Percentiles rank a stretch among this genome's conserved stretches.
phyloP scores from a whole-genome alignment of 2,329 filamentous ascomycete species.

The Hypomyces rosellus region DNA sequence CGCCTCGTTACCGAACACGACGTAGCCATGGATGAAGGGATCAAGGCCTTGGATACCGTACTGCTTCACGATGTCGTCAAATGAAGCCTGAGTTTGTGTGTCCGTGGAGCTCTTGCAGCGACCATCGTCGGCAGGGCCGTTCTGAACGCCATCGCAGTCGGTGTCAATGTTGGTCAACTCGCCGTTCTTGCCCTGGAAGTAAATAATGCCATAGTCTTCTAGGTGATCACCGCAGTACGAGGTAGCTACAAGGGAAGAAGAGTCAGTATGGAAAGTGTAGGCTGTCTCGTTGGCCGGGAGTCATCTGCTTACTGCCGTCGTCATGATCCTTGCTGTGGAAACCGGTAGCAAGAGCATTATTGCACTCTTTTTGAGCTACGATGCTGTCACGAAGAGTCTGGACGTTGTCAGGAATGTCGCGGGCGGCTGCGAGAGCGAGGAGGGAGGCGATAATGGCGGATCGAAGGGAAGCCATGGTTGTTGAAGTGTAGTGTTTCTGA shows the following conservation, averaged over 20 bases:
- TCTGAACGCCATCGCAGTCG: constrained; percentile 48
- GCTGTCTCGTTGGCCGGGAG: no score
- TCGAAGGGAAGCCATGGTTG: neutral
- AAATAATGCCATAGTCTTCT: constrained; percentile 36
- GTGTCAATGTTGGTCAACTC: constrained; percentile 50
- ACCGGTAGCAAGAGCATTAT: neutral
- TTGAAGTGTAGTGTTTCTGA: no score
- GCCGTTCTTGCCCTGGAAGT: constrained; percentile 36
- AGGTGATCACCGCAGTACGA: no score
- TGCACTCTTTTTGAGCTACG: neutral
- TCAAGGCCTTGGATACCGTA: no score
- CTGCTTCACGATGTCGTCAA: no score
- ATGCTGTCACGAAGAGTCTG: neutral
- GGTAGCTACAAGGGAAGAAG: no score
- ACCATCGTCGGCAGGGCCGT: constrained; percentile 33
- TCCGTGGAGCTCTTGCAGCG: no score
- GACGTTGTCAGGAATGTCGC: neutral
- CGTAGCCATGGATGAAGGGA: no score
- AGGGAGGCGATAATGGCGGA: neutral
- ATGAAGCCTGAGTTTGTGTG: no score
- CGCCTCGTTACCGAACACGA: no score
- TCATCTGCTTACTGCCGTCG: neutral
- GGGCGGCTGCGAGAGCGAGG: neutral
- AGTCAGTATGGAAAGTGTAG: no score
- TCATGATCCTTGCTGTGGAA: neutral